These are phyloP conservation scores for Saitoella complicata DNA, from an alignment of 805 yeast genomes.

Conservation along the genomic window DNA sequence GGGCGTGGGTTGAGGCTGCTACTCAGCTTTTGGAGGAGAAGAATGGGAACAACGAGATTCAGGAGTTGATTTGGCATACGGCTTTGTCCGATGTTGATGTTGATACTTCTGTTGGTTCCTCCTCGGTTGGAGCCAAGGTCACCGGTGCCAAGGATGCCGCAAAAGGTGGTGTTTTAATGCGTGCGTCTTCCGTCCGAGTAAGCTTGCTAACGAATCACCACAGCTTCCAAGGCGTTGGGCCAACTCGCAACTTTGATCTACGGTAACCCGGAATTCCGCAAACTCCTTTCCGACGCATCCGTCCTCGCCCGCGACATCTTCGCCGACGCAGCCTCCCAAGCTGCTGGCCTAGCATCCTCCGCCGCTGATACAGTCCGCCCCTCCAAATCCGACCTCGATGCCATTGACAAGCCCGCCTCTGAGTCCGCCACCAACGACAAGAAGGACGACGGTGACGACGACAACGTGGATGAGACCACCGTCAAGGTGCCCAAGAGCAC, in stretches of 20 bases:
- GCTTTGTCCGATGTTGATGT: neutral
- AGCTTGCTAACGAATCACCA: too few species aligned
- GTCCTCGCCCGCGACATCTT: neutral
- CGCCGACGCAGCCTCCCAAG: neutral
- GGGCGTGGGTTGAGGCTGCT: too few species aligned
- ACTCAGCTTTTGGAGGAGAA: too few species aligned
- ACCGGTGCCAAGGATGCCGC: neutral
- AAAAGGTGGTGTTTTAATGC: neutral
- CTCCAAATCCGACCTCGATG: neutral
- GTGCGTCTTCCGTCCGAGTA: neutral
- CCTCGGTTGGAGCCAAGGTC: neutral
- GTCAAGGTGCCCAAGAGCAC: neutral
- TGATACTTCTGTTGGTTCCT: neutral
- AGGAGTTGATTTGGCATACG: conserved; percentile 11
- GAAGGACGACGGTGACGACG: neutral
- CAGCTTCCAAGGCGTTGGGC: too few species aligned
- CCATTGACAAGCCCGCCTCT: neutral
- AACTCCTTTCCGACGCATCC: neutral
- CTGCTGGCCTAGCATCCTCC: neutral
- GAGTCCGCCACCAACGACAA: neutral
- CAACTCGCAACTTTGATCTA: neutral
- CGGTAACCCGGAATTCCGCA: neutral
- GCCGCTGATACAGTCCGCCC: neutral
- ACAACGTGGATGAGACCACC: neutral
- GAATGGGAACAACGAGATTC: too few species aligned